Evolutionary conservation across 148 eudicot genomes (phyloP).

Genomic region (Persicaria maculosa): DNA sequence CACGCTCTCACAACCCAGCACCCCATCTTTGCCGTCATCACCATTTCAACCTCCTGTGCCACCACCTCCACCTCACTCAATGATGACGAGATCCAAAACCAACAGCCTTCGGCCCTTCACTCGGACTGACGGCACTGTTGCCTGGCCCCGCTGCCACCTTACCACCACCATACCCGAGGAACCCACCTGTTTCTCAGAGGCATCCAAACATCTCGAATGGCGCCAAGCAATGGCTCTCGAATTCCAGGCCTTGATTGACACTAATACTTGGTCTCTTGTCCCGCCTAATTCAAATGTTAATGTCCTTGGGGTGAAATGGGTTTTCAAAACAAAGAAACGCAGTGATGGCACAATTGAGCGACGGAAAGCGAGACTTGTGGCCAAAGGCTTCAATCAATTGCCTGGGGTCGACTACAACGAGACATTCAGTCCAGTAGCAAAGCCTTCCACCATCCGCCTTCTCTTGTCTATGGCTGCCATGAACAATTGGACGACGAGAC

Average conservation of each 20-base stretch:
- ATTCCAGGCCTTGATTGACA: too few species aligned
- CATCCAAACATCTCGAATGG: neutral
- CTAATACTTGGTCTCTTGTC: neutral
- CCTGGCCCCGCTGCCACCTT: neutral
- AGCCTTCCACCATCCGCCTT: neutral
- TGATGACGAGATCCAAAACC: neutral
- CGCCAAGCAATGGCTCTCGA: too few species aligned
- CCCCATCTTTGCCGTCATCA: neutral
- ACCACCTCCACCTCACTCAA: neutral
- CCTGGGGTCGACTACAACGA: neutral
- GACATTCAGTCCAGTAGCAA: neutral
- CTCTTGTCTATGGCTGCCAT: neutral
- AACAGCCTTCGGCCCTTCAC: neutral
- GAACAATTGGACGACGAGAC: neutral
- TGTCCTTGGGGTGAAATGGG: neutral
- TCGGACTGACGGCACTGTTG: neutral
- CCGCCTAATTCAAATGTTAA: neutral
- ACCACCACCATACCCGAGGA: neutral
- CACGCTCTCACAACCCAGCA: neutral
- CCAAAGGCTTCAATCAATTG: neutral
- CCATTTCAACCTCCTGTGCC: neutral
- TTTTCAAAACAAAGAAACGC: neutral
- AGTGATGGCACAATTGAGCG: neutral
- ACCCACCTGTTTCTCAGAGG: neutral
- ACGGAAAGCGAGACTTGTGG: neutral